Evolutionary conservation across 306 rosid genomes (phyloP), one percentile per base, ranked within the genome.

Genomic region (Cucurbita ficifolia): DNA sequence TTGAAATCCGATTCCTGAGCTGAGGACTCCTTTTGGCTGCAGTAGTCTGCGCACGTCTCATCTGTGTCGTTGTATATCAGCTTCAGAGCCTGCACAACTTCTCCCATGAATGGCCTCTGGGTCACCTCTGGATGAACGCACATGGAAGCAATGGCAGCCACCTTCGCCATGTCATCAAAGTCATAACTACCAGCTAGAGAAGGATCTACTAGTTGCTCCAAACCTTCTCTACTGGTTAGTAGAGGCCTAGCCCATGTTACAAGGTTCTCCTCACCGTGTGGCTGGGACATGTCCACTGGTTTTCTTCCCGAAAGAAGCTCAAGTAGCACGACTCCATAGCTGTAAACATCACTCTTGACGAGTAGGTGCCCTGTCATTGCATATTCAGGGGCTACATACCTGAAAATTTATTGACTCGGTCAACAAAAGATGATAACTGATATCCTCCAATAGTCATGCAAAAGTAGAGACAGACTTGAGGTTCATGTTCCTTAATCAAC

Each of bases 291-390:
- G 75, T 93, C 97, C 78, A 93, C 98, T 5, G 98, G 96, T 63
- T 88, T 93, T 82, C 96, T 84, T 75, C 98, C 98, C 0, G 92
- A 86, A 54, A 93, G 94, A 81, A 93, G 98, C 75, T 93, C 98
- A 61, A 93, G 92, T 59, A 93, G 85, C 79, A 93, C 97, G 10
- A 93, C 98, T n/a, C 98, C 98, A 70, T 88, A 93, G 69, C 98
- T 93, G 70, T 93, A 93, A 79, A 93, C 98, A 75, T 93, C 98
- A 64, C 98, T 93, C 81, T 93, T 93, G 78, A 93, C 98, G 4
- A 93, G 97, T 59, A 93, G 84, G 79, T 90, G 97, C 9, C 98
- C 98, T 4, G 98, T 93, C 98, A 93, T 90, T 56, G 98, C 98
- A 86, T 93, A 93, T 86, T 93, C 98, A 57, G 98, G 98, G 69